Evolutionary conservation across 139 green algal species (phyloP).

Genomic region (Chlamydomonas urium): DNA sequence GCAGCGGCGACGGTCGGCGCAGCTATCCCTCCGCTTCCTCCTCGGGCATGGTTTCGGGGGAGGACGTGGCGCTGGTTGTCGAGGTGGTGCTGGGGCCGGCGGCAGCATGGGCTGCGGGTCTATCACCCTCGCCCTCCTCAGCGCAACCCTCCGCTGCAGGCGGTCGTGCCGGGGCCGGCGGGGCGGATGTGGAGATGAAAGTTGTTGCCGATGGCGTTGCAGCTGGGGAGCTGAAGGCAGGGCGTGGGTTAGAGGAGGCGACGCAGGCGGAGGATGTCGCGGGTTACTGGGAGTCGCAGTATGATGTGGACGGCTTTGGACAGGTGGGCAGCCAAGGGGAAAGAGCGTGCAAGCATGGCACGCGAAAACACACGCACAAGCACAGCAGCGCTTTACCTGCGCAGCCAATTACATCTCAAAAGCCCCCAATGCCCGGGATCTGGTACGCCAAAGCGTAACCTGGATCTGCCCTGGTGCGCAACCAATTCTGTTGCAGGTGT

Average conservation of each 20-base stretch:
- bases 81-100: conserved; percentile 10
- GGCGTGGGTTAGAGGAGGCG: not conserved
- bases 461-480: not conserved
- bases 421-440: not conserved
- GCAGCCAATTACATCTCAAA: too few species aligned
- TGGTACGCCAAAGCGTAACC: not conserved
- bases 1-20: too few species aligned
- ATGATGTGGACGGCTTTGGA: conserved; percentile 22
- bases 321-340: conserved; percentile 10
- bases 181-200: too few species aligned
- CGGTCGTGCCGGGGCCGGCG: too few species aligned
- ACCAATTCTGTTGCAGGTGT: conserved; percentile 33
- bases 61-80: too few species aligned
- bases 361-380: not conserved
- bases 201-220: too few species aligned
- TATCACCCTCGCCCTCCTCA: too few species aligned
- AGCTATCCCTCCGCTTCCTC: too few species aligned
- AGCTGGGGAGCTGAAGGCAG: too few species aligned
- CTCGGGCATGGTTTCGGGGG: too few species aligned
- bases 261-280: too few species aligned
- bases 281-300: conserved; percentile 5
- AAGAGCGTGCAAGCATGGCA: not conserved
- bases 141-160: too few species aligned
- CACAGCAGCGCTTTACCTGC: not conserved
- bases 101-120: not conserved